Percentiles rank a stretch among this genome's conserved stretches.
phyloP scores from a whole-genome alignment of 208 protist genomes.

The Leishmania tropica region DNA sequence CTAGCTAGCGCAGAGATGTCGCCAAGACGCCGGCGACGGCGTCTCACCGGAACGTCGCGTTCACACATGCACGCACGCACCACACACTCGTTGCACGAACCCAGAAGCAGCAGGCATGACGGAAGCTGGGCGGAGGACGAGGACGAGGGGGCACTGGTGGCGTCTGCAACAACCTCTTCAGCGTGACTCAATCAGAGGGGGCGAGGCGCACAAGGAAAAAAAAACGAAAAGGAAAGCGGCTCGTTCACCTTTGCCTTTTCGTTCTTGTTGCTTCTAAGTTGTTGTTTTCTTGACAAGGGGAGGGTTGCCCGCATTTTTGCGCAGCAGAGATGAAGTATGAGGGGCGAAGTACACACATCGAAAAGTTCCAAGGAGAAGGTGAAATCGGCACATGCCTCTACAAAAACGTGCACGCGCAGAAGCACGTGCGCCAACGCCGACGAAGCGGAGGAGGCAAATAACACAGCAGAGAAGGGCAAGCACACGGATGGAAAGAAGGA shows the following conservation, averaged over 20 bases:
- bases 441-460: not conserved
- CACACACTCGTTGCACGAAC: not conserved
- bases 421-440: not conserved
- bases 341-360: constrained; percentile 2
- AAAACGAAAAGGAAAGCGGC: not conserved
- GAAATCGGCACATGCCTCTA: not conserved
- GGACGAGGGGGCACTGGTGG: not conserved
- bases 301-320: not conserved
- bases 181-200: not conserved
- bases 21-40: not conserved
- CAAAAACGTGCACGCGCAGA: not conserved
- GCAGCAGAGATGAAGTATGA: not conserved
- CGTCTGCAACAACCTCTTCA: not conserved
- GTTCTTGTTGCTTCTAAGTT: no score
- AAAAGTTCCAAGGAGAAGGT: not conserved
- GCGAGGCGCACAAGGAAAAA: not conserved
- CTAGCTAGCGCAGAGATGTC: not conserved
- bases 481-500: not conserved
- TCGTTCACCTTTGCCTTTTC: not conserved
- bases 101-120: not conserved
- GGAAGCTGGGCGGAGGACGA: not conserved
- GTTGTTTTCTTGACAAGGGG: not conserved
- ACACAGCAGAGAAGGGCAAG: not conserved
- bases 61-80: not conserved
- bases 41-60: not conserved